Evolutionary conservation across 164 flowering plant species (phyloP).

Genomic region (Kingdonia uniflora): DNA sequence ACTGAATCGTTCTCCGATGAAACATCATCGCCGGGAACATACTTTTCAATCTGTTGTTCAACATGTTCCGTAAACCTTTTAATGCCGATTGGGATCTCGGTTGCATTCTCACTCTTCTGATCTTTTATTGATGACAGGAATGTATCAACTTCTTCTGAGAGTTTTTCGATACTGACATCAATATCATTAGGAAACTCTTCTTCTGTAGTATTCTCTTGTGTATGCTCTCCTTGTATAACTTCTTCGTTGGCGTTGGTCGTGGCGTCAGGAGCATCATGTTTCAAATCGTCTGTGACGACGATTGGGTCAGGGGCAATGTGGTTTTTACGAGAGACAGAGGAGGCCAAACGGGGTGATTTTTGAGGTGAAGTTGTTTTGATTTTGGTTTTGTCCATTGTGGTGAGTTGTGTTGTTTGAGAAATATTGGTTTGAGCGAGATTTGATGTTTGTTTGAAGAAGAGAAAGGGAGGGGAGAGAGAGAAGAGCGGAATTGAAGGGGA

Average conservation of each 20-base stretch:
- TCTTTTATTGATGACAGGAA: constrained; percentile 10
- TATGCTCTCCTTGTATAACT: not conserved
- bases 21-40: constrained; percentile 15
- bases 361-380: not conserved
- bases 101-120: not conserved
- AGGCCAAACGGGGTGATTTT: not conserved
- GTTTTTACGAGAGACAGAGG: not conserved
- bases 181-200: constrained; percentile 1
- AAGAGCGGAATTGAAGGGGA: not conserved
- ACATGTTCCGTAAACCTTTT: constrained; percentile 21
- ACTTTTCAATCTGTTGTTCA: constrained; percentile 21
- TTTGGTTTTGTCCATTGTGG: not conserved
- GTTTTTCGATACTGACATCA: constrained; percentile 3
- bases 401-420: not conserved
- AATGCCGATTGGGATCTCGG: constrained; percentile 22
- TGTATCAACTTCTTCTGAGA: constrained; percentile 19
- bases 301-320: no score
- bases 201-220: not conserved
- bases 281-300: not conserved
- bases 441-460: not conserved
- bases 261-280: not conserved
- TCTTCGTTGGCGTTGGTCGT: no score
- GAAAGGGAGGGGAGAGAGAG: not conserved
- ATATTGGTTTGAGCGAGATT: not conserved
- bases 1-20: constrained; percentile 8